Percentiles rank a stretch among this genome's conserved stretches.
Evolutionary conservation across 176 grass and related monocot species (phyloP).

Genomic region (Carex myosuroides): DNA sequence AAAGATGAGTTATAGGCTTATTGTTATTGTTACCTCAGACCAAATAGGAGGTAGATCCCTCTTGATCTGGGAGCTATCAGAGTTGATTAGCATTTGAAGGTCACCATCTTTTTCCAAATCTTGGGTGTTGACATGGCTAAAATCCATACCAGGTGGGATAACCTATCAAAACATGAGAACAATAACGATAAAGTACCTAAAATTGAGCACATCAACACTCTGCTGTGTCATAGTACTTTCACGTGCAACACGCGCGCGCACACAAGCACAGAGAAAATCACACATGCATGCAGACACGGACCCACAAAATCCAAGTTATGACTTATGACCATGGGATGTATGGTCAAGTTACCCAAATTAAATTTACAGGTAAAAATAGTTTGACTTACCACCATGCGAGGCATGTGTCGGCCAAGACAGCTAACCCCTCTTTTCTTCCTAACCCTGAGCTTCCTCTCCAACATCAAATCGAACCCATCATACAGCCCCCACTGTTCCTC

Average conservation of each 20-base stretch:
- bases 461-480: slow-evolving; percentile 66
- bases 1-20: neutral
- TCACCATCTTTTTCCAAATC: slow-evolving; percentile 59
- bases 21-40: slow-evolving; percentile 49
- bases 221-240: neutral
- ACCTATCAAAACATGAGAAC: slow-evolving; percentile 24
- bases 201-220: neutral
- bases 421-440: slow-evolving; percentile 51
- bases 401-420: slow-evolving; percentile 84
- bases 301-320: neutral
- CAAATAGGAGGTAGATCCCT: slow-evolving; percentile 80
- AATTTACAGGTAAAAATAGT: neutral
- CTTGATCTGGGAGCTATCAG: slow-evolving; percentile 35
- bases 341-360: neutral
- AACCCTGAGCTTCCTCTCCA: slow-evolving; percentile 79
- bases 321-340: neutral
- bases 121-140: slow-evolving; percentile 71
- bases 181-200: neutral
- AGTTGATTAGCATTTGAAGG: slow-evolving; percentile 41
- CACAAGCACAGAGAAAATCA: neutral
- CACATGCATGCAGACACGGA: neutral
- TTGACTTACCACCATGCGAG: slow-evolving; percentile 61
- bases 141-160: slow-evolving; percentile 93
- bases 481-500: slow-evolving; percentile 98
- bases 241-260: too few relatives aligned